Conservation (phyloP, 177 flowering plant species). For the Vitis hybrid region DNA sequence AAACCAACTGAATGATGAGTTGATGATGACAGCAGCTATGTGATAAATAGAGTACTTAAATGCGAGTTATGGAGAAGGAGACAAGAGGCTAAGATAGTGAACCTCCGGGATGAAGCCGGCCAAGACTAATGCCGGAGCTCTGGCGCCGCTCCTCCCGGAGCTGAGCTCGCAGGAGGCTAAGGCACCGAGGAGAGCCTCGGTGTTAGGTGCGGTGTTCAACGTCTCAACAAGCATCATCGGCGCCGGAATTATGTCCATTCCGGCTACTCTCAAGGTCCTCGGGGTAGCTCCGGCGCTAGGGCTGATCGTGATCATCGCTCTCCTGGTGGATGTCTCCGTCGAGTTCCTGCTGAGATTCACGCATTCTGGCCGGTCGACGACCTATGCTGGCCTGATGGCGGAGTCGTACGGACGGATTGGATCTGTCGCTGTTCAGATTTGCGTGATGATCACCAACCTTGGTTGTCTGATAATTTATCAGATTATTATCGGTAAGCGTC, state of each 20-base stretch:
- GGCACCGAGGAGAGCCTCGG: slow-evolving; percentile 29
- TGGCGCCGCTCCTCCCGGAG: slow-evolving; percentile 32
- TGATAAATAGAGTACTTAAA: background rate
- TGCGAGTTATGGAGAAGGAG: slow-evolving; percentile 7
- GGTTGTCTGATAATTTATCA: slow-evolving; percentile 64
- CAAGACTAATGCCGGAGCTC: background rate
- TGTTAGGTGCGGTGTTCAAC: slow-evolving; percentile 79
- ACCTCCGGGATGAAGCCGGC: slow-evolving; percentile 26
- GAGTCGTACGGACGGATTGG: slow-evolving; percentile 76
- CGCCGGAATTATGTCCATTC: slow-evolving; percentile 95
- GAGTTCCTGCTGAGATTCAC: slow-evolving; percentile 71
- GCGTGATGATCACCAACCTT: slow-evolving; percentile 57
- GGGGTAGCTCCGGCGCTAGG: slow-evolving; percentile 67
- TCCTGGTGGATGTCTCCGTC: slow-evolving; percentile 60
- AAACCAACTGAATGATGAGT: background rate
- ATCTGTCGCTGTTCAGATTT: slow-evolving; percentile 58
- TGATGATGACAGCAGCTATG: no score
- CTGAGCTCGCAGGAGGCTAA: background rate
- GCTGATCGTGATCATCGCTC: slow-evolving; percentile 50
- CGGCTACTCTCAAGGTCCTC: slow-evolving; percentile 78
- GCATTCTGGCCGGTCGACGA: slow-evolving; percentile 38
- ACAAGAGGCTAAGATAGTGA: background rate
- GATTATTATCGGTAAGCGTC: slow-evolving; percentile 54
- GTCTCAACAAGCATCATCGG: slow-evolving; percentile 87
- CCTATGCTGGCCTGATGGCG: slow-evolving; percentile 76